These are phyloP conservation scores for Silene latifolia DNA, from an alignment of 148 eudicot species.

Conservation along the genomic window DNA sequence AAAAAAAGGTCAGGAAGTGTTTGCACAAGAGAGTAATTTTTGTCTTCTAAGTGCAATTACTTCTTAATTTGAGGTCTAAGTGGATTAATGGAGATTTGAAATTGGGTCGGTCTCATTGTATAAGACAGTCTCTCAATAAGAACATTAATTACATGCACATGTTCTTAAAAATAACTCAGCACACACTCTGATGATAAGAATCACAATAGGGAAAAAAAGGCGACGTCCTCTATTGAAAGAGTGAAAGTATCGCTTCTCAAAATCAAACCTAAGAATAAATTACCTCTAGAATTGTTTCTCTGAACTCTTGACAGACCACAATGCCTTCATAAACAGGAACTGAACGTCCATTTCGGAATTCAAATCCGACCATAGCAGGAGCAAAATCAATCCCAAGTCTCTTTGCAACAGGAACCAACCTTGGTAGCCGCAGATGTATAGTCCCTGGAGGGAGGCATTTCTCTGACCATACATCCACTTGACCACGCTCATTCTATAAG, in stretches of 20 bases:
- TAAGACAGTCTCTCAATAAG: too few relatives aligned
- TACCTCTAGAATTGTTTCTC: conserved; percentile 81
- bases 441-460: conserved; percentile 99
- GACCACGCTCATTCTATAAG: conserved; percentile 92
- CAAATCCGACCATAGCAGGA: conserved; percentile 99
- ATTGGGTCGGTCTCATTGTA: too few relatives aligned
- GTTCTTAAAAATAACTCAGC: background rate
- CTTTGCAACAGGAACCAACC: conserved; percentile 62
- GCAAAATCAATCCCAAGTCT: conserved; percentile 82
- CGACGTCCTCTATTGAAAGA: background rate
- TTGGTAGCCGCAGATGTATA: conserved; percentile 82
- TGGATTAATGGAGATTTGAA: too few relatives aligned
- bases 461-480: conserved; percentile 98
- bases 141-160: background rate
- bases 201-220: background rate
- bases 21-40: too few relatives aligned
- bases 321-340: conserved; percentile 84
- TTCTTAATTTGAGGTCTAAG: too few relatives aligned
- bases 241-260: background rate
- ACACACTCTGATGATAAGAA: background rate
- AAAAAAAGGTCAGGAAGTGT: too few relatives aligned
- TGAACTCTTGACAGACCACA: conserved; percentile 87
- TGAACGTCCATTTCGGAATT: conserved; percentile 79
- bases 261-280: background rate
- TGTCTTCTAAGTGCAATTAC: too few relatives aligned